Conservation (phyloP, 2,329 filamentous ascomycete species). For the Calonectria henricotiae region DNA sequence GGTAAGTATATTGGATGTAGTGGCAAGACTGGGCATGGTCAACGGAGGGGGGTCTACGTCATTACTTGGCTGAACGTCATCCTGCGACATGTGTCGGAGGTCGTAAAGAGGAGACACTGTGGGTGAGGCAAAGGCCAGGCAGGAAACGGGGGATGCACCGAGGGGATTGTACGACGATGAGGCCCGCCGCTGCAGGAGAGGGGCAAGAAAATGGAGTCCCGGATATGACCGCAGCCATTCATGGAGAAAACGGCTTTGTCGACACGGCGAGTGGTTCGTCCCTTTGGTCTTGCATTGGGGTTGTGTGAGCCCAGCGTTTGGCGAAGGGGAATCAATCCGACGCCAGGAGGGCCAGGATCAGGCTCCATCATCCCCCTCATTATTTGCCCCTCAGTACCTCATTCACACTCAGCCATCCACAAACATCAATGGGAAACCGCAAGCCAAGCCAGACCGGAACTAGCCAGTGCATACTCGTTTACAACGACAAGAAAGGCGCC, state of each 20-base stretch:
- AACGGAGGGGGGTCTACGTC: slow-evolving; percentile 46
- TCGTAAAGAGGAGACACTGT: slow-evolving; percentile 28
- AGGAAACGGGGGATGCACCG: slow-evolving; percentile 31
- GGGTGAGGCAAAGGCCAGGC: slow-evolving; percentile 32
- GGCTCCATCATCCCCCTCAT: slow-evolving; percentile 13
- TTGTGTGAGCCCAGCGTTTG: slow-evolving; percentile 19
- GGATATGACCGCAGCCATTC: slow-evolving; percentile 20
- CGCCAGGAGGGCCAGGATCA: slow-evolving; percentile 32
- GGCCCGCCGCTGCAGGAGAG: slow-evolving; percentile 9
- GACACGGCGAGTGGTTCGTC: slow-evolving; percentile 8
- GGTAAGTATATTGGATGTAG: slow-evolving; percentile 39
- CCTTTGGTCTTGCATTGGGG: neutral
- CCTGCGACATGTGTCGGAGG: slow-evolving; percentile 37
- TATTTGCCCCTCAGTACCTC: slow-evolving; percentile 11
- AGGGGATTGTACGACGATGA: slow-evolving; percentile 34
- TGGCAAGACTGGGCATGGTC: slow-evolving; percentile 46
- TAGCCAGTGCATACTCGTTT: slow-evolving; percentile 11
- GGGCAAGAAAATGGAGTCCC: slow-evolving; percentile 7
- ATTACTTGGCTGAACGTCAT: slow-evolving; percentile 50
- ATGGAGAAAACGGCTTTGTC: slow-evolving; percentile 1
- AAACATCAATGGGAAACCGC: slow-evolving; percentile 29
- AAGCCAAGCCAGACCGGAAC: slow-evolving; percentile 42
- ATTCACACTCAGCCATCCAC: slow-evolving; percentile 19
- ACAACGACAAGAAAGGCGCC: neutral
- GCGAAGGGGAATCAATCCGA: slow-evolving; percentile 32